Evolutionary conservation across 2,329 filamentous ascomycete genomes (phyloP), one percentile per base, ranked within the genome.

Genomic region (Cercospora citrullina): DNA sequence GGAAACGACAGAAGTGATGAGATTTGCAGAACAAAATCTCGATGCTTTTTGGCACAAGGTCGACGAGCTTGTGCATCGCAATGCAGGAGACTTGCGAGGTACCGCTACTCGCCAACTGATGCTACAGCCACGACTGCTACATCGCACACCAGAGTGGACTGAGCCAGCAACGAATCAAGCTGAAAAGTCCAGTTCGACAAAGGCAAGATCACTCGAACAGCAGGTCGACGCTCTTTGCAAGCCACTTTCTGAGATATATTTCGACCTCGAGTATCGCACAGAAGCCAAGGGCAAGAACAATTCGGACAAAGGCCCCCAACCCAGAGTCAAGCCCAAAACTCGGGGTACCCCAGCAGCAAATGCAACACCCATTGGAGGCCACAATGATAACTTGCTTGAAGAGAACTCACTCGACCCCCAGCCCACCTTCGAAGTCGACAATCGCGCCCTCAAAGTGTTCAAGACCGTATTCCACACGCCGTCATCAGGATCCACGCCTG

Each of bases 391-490:
- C 8, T 14, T 33, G 18, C 23, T 5, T 3, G 23, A 18, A 26
- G 26, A 18, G 10, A 30, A 28, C 7, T 9, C 16, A 5, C 39
- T 8, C 1, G 68, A 74, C 16, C 21, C 18, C 0, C 67, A 69
- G n/a, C 66, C 76, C 6, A 75, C 68, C 2, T 78, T 82, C 66
- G 51, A 21, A 4, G 72, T 83, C 28, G 75, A 81, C 64, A 74
- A 74, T 23, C 79, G 81, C 7, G 76, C 80, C 0, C 72, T 76
- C 51, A 83, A 81, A 67, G 80, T 82, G 1, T 84, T 84, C 73
- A 72, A 68, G 3, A 77, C 75, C 0, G 69, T 84, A 0, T 84
- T 84, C 71, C 77, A 76, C 68, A 75, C 74, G 1, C 78, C 80
- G 0, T 69, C 76, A 4, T 69, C 0, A 76, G 70, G 0, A 75